A percentile compares a stretch with the other conserved stretches of the same genome.
phyloP scores from a whole-genome alignment of 2,329 filamentous ascomycete genomes.

The Rutstroemia sydowiana region DNA sequence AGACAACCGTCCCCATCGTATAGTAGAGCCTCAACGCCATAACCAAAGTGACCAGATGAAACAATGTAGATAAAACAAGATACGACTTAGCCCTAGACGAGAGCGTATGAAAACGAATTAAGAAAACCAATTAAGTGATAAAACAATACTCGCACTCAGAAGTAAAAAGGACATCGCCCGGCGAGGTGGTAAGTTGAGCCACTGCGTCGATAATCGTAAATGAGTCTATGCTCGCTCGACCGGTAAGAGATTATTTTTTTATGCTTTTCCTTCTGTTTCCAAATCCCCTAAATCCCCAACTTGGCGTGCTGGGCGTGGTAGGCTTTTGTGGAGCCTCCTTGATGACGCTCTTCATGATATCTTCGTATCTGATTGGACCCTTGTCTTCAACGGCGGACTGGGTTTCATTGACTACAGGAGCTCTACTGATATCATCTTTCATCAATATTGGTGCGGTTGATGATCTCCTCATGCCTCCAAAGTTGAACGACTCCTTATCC shows the following conservation, averaged over 20 bases:
- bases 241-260: conserved; percentile 1
- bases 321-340: conserved; percentile 12
- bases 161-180: not conserved
- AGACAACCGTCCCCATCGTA: too few species aligned
- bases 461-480: conserved; percentile 2
- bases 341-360: conserved; percentile 17
- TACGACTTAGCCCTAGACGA: too few species aligned
- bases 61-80: not conserved
- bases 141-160: not conserved
- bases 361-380: conserved; percentile 15
- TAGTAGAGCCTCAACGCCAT: too few species aligned
- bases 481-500: conserved; percentile 1
- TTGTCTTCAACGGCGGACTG: conserved; percentile 5
- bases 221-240: too few species aligned
- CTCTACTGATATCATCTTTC: not conserved
- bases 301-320: not conserved
- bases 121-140: not conserved
- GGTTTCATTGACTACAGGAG: not conserved
- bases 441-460: not conserved
- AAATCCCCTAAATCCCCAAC: conserved; percentile 1
- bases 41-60: not conserved
- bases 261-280: conserved; percentile 18
- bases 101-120: not conserved
- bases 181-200: too few species aligned
- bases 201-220: too few species aligned